phyloP scores from a whole-genome alignment of 192 early-diverging fungal genomes.

The Tieghemiomyces parasiticus region DNA sequence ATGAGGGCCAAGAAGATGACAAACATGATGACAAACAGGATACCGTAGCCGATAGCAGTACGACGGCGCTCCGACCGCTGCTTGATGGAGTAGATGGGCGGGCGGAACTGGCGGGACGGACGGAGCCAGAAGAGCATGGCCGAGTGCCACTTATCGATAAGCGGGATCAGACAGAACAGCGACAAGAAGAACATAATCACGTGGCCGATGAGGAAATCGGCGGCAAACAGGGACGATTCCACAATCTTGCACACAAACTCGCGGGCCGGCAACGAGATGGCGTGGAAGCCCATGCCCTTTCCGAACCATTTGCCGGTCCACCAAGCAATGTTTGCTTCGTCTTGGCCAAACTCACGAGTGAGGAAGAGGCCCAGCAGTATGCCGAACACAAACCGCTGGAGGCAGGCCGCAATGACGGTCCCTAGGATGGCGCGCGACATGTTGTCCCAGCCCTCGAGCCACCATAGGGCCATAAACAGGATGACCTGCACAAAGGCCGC shows the following conservation, averaged over 20 bases:
- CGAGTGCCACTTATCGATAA: conserved; percentile 57
- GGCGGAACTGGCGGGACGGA: conserved; percentile 60
- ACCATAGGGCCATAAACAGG: conserved; percentile 47
- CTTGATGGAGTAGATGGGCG: conserved; percentile 56
- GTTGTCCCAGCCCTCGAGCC: conserved; percentile 45
- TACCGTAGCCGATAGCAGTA: conserved; percentile 49
- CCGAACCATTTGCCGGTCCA: conserved; percentile 77
- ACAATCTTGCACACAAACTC: conserved; percentile 74
- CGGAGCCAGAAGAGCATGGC: conserved; percentile 74
- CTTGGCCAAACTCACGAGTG: conserved; percentile 69
- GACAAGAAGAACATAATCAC: conserved; percentile 60
- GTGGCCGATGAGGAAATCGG: conserved; percentile 65
- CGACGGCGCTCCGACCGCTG: conserved; percentile 40
- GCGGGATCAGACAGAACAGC: conserved; percentile 52
- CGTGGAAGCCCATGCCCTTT: conserved; percentile 48
- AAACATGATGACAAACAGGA: conserved; percentile 45
- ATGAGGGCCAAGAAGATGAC: conserved; percentile 48
- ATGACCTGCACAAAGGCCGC: conserved; percentile 44
- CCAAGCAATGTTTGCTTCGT: conserved; percentile 72
- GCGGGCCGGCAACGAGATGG: conserved; percentile 55
- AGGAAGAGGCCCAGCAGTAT: conserved; percentile 50
- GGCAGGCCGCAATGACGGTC: conserved; percentile 42
- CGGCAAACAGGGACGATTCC: conserved; percentile 66
- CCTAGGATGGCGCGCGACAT: conserved; percentile 45
- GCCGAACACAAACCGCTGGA: conserved; percentile 56